Evolutionary conservation across 2,329 filamentous ascomycete species (phyloP), one percentile per base, ranked within the genome.

Genomic region (Fonsecaea pedrosoi): DNA sequence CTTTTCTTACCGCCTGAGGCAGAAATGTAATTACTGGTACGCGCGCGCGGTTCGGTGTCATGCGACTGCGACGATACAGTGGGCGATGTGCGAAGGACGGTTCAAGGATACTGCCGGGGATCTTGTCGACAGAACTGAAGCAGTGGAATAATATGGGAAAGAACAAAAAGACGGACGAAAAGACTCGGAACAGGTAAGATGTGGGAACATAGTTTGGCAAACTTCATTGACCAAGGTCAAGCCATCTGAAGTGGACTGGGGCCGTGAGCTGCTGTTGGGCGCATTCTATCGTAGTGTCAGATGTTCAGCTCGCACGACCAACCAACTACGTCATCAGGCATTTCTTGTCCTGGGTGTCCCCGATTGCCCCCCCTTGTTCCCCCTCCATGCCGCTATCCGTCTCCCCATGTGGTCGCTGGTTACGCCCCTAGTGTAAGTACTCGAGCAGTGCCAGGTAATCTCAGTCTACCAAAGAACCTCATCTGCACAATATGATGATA

Each of bases 301-400:
- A 50, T 50, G 45, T 50, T 50, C 45, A 50, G 45, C 45, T 50
- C 8, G 45, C 45, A 25, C 18, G 18, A 50, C 45, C 45, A 50
- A 50, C 34, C 18, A 7, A 58, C 55, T 58, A 58, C 55, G 55
- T 58, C 55, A 58, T 58, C 25, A 25, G 25, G 25, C 25, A 25
- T 25, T 25, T 25, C 25, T 25, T 3, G 25, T 25, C 25, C 25
- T 25, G 25, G 21, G 25, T 25, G 25, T 25, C 45, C 12, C 42
- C 42, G 21, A 48, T 6, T 8, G 15, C 42, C 42, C 42, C n/a
- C 42, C n/a, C 42, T 48, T 7, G n/a, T 10, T 7, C 18, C 45
- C 7, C 7, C 5, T 10, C 45, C 42, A 21, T 50, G 45, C 45
- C 45, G 21, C 21, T 10, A 30, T 25, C 18, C 45, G 45, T 25